Evolutionary conservation across 2,329 filamentous ascomycete genomes (phyloP).

Genomic region (Colletotrichum sp.): DNA sequence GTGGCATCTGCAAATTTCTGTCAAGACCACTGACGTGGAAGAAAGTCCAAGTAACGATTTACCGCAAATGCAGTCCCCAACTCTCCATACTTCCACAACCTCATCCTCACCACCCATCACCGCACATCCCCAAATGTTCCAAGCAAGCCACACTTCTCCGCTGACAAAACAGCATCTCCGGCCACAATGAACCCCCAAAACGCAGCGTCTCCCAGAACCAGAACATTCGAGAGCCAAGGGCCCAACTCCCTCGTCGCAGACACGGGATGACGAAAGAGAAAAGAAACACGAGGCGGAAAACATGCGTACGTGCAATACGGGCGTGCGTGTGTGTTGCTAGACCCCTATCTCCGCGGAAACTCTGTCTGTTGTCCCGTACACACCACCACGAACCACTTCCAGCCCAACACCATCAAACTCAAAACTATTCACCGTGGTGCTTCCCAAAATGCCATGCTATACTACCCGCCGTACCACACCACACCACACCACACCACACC

Average conservation of each 20-base stretch:
- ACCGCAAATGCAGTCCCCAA: not conserved
- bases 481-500: not conserved
- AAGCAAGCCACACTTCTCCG: not conserved
- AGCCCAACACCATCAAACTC: not conserved
- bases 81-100: accelerated
- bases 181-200: too few species aligned
- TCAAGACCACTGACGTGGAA: not conserved
- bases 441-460: not conserved
- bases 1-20: too few species aligned
- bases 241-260: not conserved
- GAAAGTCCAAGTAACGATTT: accelerated
- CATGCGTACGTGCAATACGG: not conserved
- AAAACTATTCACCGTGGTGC: not conserved
- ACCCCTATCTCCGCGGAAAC: not conserved
- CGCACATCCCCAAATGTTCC: not conserved
- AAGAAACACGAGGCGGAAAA: not conserved
- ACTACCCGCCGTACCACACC: not conserved
- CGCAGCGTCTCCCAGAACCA: too few species aligned
- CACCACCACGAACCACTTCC: not conserved
- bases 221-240: too few species aligned
- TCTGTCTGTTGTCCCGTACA: not conserved
- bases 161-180: not conserved
- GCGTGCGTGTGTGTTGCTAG: not conserved
- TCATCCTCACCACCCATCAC: not conserved
- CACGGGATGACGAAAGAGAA: not conserved